Evolutionary conservation across 148 eudicot genomes (phyloP), one percentile per base, ranked within the genome.

Genomic region (Oxyria digyna): DNA sequence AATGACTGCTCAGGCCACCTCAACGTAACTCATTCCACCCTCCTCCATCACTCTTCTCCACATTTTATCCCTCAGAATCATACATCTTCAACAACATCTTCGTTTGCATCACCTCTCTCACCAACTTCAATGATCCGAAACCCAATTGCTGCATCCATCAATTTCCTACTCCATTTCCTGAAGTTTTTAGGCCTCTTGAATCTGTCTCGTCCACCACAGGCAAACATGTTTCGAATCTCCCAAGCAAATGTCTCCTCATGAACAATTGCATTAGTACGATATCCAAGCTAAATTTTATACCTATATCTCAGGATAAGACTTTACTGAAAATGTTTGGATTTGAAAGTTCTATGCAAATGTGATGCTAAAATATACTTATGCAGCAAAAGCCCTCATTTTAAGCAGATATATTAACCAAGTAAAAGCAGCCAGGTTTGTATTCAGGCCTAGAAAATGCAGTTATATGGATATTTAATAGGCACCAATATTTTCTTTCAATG

Each of bases 1-100:
- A 94, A 85, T 40, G 92, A 85, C 77, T 90, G 96, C 82, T 85
- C 97, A 62, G 79, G 57, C 98, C 98, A 94, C 35, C 74, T 83
- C 69, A 94, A 75, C 12, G 90, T 88, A 67, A 90, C 69, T 35
- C 65, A 73, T 21, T 45, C 4, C 48, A 23, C 24, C 62, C 80
- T 11, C 46, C 79, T 11, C 46, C 79, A 3, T 75, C 12, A 71
- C 73, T 79, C 81, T 64, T 83, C 40, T 78, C 86, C 48, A 85
- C 84, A 14, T 77, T 76, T 69, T 74, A 87, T 38, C 69, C 72
- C 67, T 83, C 87, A 18, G 8, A 42, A 8, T 82, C 54, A 76
- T 83, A 85, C 98, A 94, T 89, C 76, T 79, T 90, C 78, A 94
- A 65, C 74, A 94, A 73, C 97, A 94, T 88, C 70, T 70, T 81